phyloP scores from a whole-genome alignment of 768 basidiomycete genomes.

The Phylloporus scabripes region DNA sequence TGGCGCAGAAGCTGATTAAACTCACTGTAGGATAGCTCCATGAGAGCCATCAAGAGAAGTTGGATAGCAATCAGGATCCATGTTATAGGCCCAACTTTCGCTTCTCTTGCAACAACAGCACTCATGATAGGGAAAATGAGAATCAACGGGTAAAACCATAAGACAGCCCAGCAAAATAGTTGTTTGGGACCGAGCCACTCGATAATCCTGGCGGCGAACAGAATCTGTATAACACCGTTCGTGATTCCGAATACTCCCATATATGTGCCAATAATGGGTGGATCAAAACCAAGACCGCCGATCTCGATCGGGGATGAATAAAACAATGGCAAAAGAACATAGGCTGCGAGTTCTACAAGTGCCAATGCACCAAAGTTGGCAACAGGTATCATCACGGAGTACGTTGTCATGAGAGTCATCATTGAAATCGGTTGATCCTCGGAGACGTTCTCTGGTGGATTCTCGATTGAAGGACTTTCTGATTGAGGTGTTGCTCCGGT shows the following conservation, averaged over 20 bases:
- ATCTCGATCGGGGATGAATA: slow-evolving; percentile 38
- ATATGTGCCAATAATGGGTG: slow-evolving; percentile 36
- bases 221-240: slow-evolving; percentile 37
- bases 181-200: slow-evolving; percentile 35
- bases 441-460: background rate
- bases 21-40: slow-evolving; percentile 42
- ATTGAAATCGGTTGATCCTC: slow-evolving; percentile 26
- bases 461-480: background rate
- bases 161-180: slow-evolving; percentile 35
- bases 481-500: background rate
- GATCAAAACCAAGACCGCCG: slow-evolving; percentile 40
- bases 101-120: slow-evolving; percentile 29
- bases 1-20: background rate
- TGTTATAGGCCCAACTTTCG: slow-evolving; percentile 30
- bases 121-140: slow-evolving; percentile 41
- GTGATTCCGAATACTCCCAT: slow-evolving; percentile 34
- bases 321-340: slow-evolving; percentile 43
- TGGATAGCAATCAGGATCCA: slow-evolving; percentile 34
- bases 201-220: slow-evolving; percentile 37
- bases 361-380: slow-evolving; percentile 38
- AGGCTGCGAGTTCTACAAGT: slow-evolving; percentile 37
- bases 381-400: slow-evolving; percentile 37
- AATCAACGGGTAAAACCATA: slow-evolving; percentile 34
- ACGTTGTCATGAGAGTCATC: slow-evolving; percentile 24
- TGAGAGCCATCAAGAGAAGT: slow-evolving; percentile 23